phyloP scores from a whole-genome alignment of 1,284 basidiomycete genomes.

The Microbotryum intermedium region DNA sequence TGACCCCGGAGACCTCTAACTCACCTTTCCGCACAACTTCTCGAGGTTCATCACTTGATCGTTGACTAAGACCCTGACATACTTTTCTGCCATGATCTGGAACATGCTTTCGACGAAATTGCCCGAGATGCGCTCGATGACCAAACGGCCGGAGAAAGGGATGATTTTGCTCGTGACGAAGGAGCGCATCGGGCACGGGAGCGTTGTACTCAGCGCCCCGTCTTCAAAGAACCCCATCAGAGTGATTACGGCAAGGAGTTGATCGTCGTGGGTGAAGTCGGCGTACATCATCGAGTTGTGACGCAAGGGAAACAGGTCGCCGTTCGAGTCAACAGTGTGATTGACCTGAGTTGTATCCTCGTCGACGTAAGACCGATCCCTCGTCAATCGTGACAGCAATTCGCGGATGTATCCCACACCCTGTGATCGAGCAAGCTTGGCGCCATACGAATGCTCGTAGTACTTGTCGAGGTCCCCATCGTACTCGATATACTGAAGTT shows the following conservation, averaged over 20 bases:
- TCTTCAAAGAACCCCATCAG: constrained; percentile 68
- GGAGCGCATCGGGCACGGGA: constrained; percentile 50
- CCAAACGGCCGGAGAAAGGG: constrained; percentile 57
- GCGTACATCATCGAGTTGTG: constrained; percentile 15
- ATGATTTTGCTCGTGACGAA: constrained; percentile 47
- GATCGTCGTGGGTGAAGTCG: constrained; percentile 27
- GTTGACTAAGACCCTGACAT: no score
- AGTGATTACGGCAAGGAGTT: constrained; percentile 7
- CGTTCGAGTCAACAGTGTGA: constrained; percentile 56
- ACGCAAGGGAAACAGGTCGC: constrained; percentile 55
- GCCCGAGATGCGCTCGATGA: constrained; percentile 54
- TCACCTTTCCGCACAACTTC: no score
- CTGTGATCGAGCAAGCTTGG: constrained; percentile 33
- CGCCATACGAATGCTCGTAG: constrained; percentile 44
- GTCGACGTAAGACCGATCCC: constrained; percentile 43
- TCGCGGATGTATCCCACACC: constrained; percentile 71
- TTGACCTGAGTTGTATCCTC: constrained; percentile 54
- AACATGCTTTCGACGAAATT: no score
- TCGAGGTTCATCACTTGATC: no score
- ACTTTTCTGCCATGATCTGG: no score
- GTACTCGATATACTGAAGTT: constrained; percentile 32
- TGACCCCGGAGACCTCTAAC: no score
- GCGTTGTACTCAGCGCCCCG: constrained; percentile 61
- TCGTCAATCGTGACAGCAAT: constrained; percentile 64
- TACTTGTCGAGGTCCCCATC: constrained; percentile 61